Evolutionary conservation across 768 basidiomycete species (phyloP).

Genomic region (Macrolepiota dolichaula): DNA sequence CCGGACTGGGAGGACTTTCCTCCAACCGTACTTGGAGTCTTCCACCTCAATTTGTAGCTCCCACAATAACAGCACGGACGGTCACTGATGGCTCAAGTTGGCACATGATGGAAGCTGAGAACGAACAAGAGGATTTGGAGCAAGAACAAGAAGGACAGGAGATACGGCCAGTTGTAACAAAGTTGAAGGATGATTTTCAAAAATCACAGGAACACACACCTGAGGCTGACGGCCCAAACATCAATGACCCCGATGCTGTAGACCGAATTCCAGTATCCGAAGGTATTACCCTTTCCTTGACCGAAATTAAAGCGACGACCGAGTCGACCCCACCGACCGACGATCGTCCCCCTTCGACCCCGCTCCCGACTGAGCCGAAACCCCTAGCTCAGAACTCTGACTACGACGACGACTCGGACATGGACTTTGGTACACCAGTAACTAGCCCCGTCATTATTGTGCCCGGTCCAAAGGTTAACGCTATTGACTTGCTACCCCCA

Average conservation of each 20-base stretch:
- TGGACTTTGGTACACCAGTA: constrained; percentile 11
- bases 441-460: constrained; percentile 10
- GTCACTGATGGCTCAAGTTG: constrained; percentile 1
- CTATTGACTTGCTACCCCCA: constrained; percentile 1
- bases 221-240: not conserved
- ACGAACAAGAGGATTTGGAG: not conserved
- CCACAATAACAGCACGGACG: not conserved
- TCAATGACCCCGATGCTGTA: not conserved
- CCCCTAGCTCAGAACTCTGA: not conserved
- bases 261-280: not conserved
- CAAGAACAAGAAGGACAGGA: not conserved
- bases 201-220: not conserved
- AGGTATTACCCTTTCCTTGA: not conserved
- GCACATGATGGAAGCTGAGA: not conserved
- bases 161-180: not conserved
- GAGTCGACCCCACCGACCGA: not conserved
- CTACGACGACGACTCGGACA: constrained; percentile 7
- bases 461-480: not conserved
- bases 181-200: not conserved
- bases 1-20: constrained; percentile 8
- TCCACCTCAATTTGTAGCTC: not conserved
- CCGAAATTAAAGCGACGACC: not conserved
- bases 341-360: not conserved
- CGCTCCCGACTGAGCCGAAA: not conserved
- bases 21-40: not conserved